Evolutionary conservation across 2,329 filamentous ascomycete species (phyloP).

Genomic region (Apiospora saccharicola): DNA sequence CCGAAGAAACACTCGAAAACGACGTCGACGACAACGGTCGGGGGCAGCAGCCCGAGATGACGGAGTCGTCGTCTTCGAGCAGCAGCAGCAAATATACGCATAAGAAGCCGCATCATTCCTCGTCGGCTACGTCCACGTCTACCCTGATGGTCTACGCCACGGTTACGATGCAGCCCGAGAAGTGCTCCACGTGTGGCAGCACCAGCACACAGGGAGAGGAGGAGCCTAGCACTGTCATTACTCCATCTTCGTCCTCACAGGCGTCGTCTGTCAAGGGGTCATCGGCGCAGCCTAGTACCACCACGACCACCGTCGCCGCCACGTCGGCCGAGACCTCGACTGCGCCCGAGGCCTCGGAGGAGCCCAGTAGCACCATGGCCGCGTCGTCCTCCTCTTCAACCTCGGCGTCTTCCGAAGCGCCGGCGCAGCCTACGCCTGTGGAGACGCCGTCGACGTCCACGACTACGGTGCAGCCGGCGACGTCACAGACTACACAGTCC

Average conservation of each 20-base stretch:
- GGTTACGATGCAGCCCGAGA: neutral
- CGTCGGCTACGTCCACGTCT: neutral
- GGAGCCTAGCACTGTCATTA: neutral
- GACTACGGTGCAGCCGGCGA: neutral
- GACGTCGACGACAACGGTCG: neutral
- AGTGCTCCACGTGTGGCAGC: neutral
- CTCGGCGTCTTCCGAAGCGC: neutral
- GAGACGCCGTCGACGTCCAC: neutral
- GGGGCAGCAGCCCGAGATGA: neutral
- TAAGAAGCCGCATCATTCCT: neutral
- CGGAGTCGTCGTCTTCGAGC: neutral
- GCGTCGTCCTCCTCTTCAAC: neutral
- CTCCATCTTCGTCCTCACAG: too few relatives aligned
- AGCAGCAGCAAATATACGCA: neutral
- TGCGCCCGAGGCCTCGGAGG: neutral
- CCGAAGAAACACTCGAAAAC: neutral
- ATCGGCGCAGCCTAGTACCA: neutral
- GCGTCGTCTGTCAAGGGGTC: neutral
- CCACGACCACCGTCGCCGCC: too few relatives aligned
- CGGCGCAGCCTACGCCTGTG: neutral
- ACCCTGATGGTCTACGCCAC: neutral
- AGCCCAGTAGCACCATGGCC: neutral
- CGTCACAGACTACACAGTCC: neutral
- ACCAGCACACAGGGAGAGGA: neutral
- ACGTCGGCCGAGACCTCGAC: neutral